Percentiles rank a stretch among this genome's conserved stretches.
Evolutionary conservation across 352 stramenopile species (phyloP).

Genomic region (Achlya hypogyna): DNA sequence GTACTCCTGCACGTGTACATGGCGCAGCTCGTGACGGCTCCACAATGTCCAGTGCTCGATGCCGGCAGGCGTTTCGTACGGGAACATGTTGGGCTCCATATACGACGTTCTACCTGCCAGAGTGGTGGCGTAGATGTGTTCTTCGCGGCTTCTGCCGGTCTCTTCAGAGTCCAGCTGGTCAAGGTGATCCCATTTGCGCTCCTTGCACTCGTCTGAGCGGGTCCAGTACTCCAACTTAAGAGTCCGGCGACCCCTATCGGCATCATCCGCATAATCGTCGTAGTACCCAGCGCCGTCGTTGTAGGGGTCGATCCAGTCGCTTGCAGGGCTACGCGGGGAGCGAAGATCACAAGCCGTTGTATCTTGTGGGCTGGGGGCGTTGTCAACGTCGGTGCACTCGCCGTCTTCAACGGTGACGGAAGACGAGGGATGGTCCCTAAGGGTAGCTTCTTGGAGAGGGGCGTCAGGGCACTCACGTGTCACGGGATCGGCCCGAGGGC

Average conservation of each 20-base stretch:
- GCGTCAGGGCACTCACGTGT: constrained; percentile 4
- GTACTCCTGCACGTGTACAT: constrained; percentile 81
- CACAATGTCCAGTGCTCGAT: constrained; percentile 86
- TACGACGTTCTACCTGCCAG: constrained; percentile 71
- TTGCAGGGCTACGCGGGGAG: not conserved
- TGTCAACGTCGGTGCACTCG: not conserved
- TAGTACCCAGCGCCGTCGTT: constrained; percentile 7
- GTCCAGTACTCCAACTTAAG: constrained; percentile 87
- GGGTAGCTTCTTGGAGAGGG: not conserved
- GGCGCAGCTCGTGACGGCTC: constrained; percentile 63
- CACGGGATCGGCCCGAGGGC: not conserved
- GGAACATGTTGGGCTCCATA: constrained; percentile 86
- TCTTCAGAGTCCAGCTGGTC: constrained; percentile 65
- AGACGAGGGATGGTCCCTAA: constrained; percentile 4
- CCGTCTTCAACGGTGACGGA: not conserved
- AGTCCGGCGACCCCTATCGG: constrained; percentile 36
- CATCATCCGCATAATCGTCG: constrained; percentile 3
- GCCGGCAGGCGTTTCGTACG: constrained; percentile 77
- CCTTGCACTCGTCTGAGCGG: constrained; percentile 78
- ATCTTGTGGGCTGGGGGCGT: not conserved
- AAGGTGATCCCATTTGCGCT: constrained; percentile 82
- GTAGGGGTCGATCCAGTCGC: not conserved
- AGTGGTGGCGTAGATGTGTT: constrained; percentile 76
- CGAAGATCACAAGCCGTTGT: not conserved
- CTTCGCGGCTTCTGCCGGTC: constrained; percentile 52